Conservation (phyloP, 345 rosid species). For the Isatis tinctoria region DNA sequence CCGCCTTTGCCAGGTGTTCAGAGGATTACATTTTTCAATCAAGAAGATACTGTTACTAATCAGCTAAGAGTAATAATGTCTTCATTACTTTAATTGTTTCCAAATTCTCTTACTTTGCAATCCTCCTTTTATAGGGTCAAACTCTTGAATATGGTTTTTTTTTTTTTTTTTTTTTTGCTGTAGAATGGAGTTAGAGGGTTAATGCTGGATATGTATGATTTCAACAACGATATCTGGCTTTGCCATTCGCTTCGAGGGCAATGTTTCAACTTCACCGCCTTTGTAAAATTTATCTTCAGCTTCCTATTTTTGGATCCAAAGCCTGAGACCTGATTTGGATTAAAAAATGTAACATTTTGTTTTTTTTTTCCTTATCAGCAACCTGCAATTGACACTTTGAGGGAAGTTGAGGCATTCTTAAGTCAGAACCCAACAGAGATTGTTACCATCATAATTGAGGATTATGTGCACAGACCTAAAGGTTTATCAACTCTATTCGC, state of each 20-base stretch:
- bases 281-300: conserved; percentile 47
- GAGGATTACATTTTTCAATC: conserved; percentile 85
- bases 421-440: conserved; percentile 75
- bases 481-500: conserved; percentile 66
- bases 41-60: conserved; percentile 87
- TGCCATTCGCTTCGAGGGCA: conserved; percentile 93
- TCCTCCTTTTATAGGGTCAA: neutral
- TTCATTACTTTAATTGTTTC: neutral
- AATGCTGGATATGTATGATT: conserved; percentile 98
- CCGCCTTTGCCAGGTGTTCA: conserved; percentile 78
- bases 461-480: conserved; percentile 87
- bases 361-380: conserved; percentile 39
- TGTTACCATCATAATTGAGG: conserved; percentile 87
- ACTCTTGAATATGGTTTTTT: conserved; percentile 4
- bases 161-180: neutral
- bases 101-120: neutral
- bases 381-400: conserved; percentile 86
- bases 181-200: conserved; percentile 97
- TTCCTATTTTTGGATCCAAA: neutral
- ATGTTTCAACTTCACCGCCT: conserved; percentile 97
- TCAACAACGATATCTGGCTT: conserved; percentile 82
- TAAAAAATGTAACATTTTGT: neutral
- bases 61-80: conserved; percentile 57
- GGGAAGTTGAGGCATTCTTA: conserved; percentile 87
- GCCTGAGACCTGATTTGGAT: neutral